Conservation (phyloP, 306 rosid genomes). For the Canavalia gladiata region DNA sequence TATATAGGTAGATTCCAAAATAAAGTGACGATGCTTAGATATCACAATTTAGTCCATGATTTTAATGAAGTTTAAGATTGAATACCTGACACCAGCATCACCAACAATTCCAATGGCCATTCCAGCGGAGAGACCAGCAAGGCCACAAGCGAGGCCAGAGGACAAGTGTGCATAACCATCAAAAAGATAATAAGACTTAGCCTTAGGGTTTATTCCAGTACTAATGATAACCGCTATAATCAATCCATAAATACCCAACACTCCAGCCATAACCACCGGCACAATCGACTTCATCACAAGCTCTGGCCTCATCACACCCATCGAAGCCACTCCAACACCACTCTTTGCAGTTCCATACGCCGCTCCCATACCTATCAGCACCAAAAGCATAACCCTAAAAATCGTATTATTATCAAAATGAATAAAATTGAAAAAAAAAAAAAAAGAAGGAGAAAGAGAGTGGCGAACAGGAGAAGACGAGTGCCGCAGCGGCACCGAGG, state of each 20-base stretch:
- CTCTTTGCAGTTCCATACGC: slow-evolving; percentile 87
- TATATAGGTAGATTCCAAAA: too few relatives aligned
- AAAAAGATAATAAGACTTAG: slow-evolving; percentile 75
- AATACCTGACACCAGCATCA: slow-evolving; percentile 82
- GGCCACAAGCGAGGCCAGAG: slow-evolving; percentile 88
- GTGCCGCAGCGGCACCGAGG: slow-evolving; percentile 83
- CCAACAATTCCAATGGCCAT: slow-evolving; percentile 91
- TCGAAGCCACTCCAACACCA: slow-evolving; percentile 85
- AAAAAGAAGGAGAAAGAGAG: background rate
- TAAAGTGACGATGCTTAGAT: too few relatives aligned
- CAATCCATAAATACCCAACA: slow-evolving; percentile 77
- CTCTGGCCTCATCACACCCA: slow-evolving; percentile 90
- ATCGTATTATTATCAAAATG: background rate
- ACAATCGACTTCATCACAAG: slow-evolving; percentile 87
- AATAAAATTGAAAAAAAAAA: background rate
- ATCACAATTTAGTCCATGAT: background rate
- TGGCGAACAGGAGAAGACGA: slow-evolving; percentile 71
- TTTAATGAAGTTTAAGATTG: background rate
- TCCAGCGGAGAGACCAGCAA: slow-evolving; percentile 85
- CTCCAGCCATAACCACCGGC: slow-evolving; percentile 90
- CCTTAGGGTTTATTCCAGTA: slow-evolving; percentile 83
- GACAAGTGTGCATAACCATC: slow-evolving; percentile 89
- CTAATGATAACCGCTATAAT: slow-evolving; percentile 82
- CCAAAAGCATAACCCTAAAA: background rate
- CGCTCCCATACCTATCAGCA: slow-evolving; percentile 79